Percentiles rank a stretch among this genome's conserved stretches.
These are phyloP conservation scores for Cordia subcordata DNA, from an alignment of 257 asterid species.

Conservation along the genomic window DNA sequence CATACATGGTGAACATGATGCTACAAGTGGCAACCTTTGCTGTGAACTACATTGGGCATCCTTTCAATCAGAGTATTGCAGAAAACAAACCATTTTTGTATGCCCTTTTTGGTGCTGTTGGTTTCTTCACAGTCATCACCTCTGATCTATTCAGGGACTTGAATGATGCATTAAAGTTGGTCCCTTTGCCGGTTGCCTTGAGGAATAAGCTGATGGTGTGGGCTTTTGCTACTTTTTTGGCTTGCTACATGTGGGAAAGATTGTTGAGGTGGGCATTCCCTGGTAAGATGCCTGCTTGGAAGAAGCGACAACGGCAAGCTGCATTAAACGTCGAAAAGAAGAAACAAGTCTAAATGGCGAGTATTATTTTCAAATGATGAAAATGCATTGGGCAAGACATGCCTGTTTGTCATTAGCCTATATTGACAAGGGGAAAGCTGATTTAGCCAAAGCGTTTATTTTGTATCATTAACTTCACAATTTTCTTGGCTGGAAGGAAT, in stretches of 20 bases:
- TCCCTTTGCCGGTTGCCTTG: slow-evolving; percentile 70
- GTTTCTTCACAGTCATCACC: slow-evolving; percentile 71
- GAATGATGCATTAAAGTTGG: slow-evolving; percentile 82
- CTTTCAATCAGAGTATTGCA: slow-evolving; percentile 88
- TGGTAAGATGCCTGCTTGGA: slow-evolving; percentile 95
- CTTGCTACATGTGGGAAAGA: slow-evolving; percentile 81
- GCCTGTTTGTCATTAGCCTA: too few species aligned
- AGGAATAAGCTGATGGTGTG: slow-evolving; percentile 77
- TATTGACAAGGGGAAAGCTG: too few species aligned
- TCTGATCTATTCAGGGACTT: slow-evolving; percentile 78
- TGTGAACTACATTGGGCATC: slow-evolving; percentile 98
- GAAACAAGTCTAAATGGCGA: slow-evolving; percentile 25
- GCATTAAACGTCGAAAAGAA: slow-evolving; percentile 57
- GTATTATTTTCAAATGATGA: background rate
- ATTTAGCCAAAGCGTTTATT: too few species aligned
- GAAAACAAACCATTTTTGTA: slow-evolving; percentile 69
- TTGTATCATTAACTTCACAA: too few species aligned
- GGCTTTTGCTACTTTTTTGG: slow-evolving; percentile 59
- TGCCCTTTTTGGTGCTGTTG: slow-evolving; percentile 73
- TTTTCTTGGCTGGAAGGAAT: too few species aligned
- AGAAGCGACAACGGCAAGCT: slow-evolving; percentile 60
- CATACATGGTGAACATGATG: slow-evolving; percentile 97
- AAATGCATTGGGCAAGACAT: background rate
- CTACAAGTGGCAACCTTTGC: slow-evolving; percentile 98
- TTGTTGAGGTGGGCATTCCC: slow-evolving; percentile 89